Conservation (phyloP, 768 basidiomycete genomes). For the Hericium erinaceus region DNA sequence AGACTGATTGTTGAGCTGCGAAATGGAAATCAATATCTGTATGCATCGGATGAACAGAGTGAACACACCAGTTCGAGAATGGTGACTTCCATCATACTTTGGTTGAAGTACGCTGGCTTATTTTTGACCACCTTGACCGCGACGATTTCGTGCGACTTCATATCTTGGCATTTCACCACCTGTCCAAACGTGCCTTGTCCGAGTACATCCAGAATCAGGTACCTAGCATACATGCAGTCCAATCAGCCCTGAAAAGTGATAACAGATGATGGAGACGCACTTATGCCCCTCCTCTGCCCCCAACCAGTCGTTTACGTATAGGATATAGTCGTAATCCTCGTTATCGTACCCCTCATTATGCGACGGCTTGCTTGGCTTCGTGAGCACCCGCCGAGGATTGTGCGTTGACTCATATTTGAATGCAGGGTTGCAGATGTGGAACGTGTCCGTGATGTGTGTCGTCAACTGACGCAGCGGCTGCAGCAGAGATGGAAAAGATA, state of each 20-base stretch:
- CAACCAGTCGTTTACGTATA: constrained; percentile 97
- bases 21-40: background rate
- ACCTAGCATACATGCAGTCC: constrained; percentile 38
- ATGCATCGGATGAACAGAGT: background rate
- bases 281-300: constrained; percentile 93
- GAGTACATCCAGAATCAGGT: constrained; percentile 94
- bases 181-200: constrained; percentile 99
- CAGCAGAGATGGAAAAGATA: constrained; percentile 4
- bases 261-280: constrained; percentile 38
- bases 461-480: constrained; percentile 67
- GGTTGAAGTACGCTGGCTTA: constrained; percentile 98
- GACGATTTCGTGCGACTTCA: constrained; percentile 97
- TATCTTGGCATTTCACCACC: constrained; percentile 99
- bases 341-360: constrained; percentile 99
- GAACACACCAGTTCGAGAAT: constrained; percentile 84
- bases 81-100: constrained; percentile 99
- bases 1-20: constrained; percentile 84
- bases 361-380: constrained; percentile 91
- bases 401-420: constrained; percentile 93
- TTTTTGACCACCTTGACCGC: constrained; percentile 99
- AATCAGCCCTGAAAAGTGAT: constrained; percentile 1
- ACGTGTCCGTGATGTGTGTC: constrained; percentile 82
- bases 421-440: constrained; percentile 86
- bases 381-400: constrained; percentile 93
- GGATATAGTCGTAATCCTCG: constrained; percentile 97